Evolutionary conservation across 768 basidiomycete genomes (phyloP).

Genomic region (Tulasnella calospora): DNA sequence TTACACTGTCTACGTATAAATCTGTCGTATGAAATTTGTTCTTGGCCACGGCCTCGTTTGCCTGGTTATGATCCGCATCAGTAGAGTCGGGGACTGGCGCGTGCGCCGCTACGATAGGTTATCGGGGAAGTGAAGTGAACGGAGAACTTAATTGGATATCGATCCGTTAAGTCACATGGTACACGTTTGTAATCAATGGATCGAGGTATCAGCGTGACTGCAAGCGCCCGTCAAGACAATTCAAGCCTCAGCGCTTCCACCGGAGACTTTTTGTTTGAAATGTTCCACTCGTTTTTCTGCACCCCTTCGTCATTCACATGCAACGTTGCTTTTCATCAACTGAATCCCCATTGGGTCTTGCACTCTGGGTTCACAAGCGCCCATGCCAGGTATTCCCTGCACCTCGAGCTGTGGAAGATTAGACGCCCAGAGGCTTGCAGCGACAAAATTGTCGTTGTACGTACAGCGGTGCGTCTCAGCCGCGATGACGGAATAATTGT

Average conservation of each 20-base stretch:
- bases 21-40: too few relatives aligned
- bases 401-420: neutral
- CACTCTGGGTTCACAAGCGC: neutral
- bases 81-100: too few relatives aligned
- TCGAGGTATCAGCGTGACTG: neutral
- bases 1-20: too few relatives aligned
- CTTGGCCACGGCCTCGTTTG: too few relatives aligned
- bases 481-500: slow-evolving; percentile 7
- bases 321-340: neutral
- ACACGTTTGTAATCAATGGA: neutral
- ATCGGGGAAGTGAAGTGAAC: too few relatives aligned
- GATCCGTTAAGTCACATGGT: too few relatives aligned
- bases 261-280: neutral
- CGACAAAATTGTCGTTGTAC: slow-evolving; percentile 23
- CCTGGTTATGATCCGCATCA: too few relatives aligned
- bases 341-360: slow-evolving; percentile 8
- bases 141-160: too few relatives aligned
- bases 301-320: neutral
- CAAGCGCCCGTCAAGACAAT: neutral
- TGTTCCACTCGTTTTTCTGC: neutral
- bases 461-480: neutral
- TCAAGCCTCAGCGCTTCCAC: neutral
- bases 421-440: neutral
- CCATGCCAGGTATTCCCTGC: slow-evolving; percentile 9
- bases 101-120: too few relatives aligned